Base-by-base conservation (phyloP, 2,329 filamentous ascomycete species). In the Botrytis paeoniae region DNA sequence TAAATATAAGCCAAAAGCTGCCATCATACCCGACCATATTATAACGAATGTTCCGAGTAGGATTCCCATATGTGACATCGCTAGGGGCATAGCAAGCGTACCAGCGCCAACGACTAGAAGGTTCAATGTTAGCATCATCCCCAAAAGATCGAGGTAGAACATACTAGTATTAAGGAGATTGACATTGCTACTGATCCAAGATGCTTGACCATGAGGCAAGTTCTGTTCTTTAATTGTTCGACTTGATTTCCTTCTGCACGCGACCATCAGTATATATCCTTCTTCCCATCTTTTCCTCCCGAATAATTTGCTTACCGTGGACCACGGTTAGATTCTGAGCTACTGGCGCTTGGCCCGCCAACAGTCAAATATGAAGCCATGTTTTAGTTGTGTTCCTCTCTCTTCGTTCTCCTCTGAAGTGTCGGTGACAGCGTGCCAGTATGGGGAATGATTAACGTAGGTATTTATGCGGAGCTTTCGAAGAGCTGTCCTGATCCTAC, bases 131-230 rank as follows among this genome's bases (percentile, higher is more conserved):
- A 73, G 75, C 77, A 62, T 75, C 78, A 57, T 74, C 79, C 74
- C 62, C 73, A 32, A 63, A 62, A 71, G 64, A 41, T 29, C 59
- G 16, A 68, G 37, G 61, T n/a, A 60, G 16, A 73, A 79, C 89
- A 74, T 87, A 96, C 93, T 99, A 29, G 96, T 99, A 83, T 99
- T 99, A 76, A 98, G 87, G 76, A 99, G 86, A 82, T 99, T 99
- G 84, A 98, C 92, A 77, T 96, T 92, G 81, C 95, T 97, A 84
- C 94, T 97, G 71, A 92, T 82, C 89, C 93, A 97, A 78, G 93
- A 92, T 78, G 96, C 96, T 80, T 95, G 89, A 71, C 96, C 95
- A 29, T 65, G 59, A 74, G 82, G 79, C 83, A 80, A 78, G 61
- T 92, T 92, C 73, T 86, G 88, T 82, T 92, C 89, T 83, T 94